Base-by-base conservation (phyloP, 306 rosid genomes). In the Oemleria cerasiformis region DNA sequence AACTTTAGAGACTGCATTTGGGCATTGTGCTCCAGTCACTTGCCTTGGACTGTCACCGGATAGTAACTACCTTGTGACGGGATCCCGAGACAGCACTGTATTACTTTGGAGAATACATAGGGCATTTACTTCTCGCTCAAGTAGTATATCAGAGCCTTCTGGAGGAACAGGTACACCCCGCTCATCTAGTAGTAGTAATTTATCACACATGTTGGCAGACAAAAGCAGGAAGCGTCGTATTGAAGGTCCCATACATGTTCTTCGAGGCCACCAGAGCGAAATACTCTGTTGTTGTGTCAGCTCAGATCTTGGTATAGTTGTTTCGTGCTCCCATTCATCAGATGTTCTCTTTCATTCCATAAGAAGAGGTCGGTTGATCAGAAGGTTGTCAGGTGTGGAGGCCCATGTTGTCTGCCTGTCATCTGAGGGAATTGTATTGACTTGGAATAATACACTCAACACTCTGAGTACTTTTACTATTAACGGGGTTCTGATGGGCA, bases 21-120 rank as follows among this genome's bases (percentile, higher is more conserved):
- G 85, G 6, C 99, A 94, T 77, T 82, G 96, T 82, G 96, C 96
- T 71, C 96, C 99, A 14, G 97, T 91, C 55, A 94, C 99, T 39
- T 89, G 96, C 77, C 83, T 94, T 59, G 85, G 90, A 59, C 91
- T 94, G 75, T 94, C 99, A 72, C 80, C 86, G 12, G 91, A 94
- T 84, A 86, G 96, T 80, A 81, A 83, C 79, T 91, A 87, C 84
- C 88, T 94, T 74, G 99, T 86, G 72, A 83, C 96, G 2, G 99
- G 99, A 78, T 91, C 97, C 55, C 91, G 80, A 57, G 99, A 94
- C 69, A 82, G 92, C 21, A 94, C 96, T 39, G 85, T 94, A 43
- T 70, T 89, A 75, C 83, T 94, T 54, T 94, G 99, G 99, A 94
- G 95, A 91, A 82, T 94, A 77, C 96, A 84, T 72, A 84, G 82